Base-by-base conservation (phyloP, 176 grass and related monocot genomes). In the Triticum monococcum region DNA sequence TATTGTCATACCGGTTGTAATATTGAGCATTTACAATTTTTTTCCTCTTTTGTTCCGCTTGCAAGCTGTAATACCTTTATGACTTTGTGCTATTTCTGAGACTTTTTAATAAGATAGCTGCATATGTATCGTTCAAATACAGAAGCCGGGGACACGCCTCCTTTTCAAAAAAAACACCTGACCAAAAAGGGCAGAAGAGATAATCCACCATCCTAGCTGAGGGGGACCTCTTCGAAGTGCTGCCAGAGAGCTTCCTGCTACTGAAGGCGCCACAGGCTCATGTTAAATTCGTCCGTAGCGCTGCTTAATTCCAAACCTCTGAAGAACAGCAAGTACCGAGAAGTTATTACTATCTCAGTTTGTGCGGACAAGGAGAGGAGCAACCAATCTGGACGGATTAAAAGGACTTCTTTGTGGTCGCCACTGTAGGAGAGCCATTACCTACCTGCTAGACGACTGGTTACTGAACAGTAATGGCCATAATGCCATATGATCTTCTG, bases 201-300 rank as follows among this genome's bases (percentile, higher is more conserved):
- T 88, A 38, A 72, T 23, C 36, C 35, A 0, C 68, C 84, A 79
- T 43, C 76, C 50, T 79, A 57, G 41, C 28, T 67, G 69, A 79
- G 84, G 79, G 71, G 72, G 71, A 71, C 64, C 80, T 83, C 79
- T 71, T 83, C 62, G 59, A 60, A 88, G 60, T 50, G 85, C 54
- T 73, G 12, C 48, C 11, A 37, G 66, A 69, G 67, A 52, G 22
- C 80, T 76, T 79, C 57, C 68, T 74, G 5, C 24, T 8, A 73
- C 67, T 80, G 77, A 63, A 86, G 62, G 22, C 17, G 43, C 5
- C 61, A 75, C 79, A 83, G 63, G 46, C 25, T 79, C 9, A 79
- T 48, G 73, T 88, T 88, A 14, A 88, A 70, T 88, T 83, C 37
- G 46, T 59, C 63, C 48, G 63, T 78, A 63, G 22, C 25, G 69